Percentiles rank a stretch among this genome's conserved stretches.
Evolutionary conservation across 192 early-diverging fungal genomes (phyloP).

Genomic region (Backusella luteola): DNA sequence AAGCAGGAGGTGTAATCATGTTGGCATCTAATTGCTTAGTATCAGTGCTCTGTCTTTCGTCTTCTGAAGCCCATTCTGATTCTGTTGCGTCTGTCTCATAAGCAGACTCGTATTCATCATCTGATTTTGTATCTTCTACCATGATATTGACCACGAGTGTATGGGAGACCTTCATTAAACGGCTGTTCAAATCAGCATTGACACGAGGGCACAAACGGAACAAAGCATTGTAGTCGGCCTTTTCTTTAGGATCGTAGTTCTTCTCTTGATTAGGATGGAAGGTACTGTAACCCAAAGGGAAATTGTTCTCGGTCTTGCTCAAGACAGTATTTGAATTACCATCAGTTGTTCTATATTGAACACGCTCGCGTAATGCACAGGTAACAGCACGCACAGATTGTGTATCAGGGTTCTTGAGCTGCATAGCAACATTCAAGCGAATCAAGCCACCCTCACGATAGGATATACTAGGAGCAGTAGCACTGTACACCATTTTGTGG

Average conservation of each 20-base stretch:
- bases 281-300: conserved; percentile 37
- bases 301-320: conserved; percentile 21
- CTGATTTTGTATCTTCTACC: conserved; percentile 8
- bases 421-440: conserved; percentile 28
- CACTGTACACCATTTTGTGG: conserved; percentile 23
- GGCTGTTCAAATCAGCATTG: conserved; percentile 31
- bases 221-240: conserved; percentile 29
- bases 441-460: conserved; percentile 41
- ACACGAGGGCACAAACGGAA: conserved; percentile 34
- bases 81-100: conserved; percentile 8
- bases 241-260: conserved; percentile 26
- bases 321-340: conserved; percentile 13
- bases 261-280: conserved; percentile 13
- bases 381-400: conserved; percentile 18
- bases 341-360: conserved; percentile 37
- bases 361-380: conserved; percentile 36
- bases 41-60: neutral
- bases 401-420: conserved; percentile 18
- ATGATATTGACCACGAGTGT: conserved; percentile 28
- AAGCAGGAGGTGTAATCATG: conserved; percentile 12
- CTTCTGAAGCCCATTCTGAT: conserved; percentile 15
- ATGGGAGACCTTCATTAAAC: conserved; percentile 28
- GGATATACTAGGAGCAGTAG: conserved; percentile 31
- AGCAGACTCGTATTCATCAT: conserved; percentile 3
- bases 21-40: neutral